These are phyloP conservation scores for Calonectria honghensis DNA, from an alignment of 2,329 filamentous ascomycete genomes.

Conservation along the genomic window DNA sequence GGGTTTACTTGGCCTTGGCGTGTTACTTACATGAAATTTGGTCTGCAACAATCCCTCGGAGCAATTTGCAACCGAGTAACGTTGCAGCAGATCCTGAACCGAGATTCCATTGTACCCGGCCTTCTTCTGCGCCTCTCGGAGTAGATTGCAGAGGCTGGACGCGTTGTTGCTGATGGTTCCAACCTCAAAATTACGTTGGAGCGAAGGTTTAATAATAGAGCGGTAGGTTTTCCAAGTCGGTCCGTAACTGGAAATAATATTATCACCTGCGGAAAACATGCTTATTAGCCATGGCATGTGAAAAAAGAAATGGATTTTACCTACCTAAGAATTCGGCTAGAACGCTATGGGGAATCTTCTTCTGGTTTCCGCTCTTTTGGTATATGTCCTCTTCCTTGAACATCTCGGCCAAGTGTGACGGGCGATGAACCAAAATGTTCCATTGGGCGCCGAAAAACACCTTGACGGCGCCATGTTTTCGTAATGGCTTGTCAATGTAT, in stretches of 20 bases:
- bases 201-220: conserved; percentile 60
- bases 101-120: neutral
- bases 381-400: conserved; percentile 19
- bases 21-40: neutral
- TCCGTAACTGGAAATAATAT: conserved; percentile 63
- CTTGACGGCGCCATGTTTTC: conserved; percentile 12
- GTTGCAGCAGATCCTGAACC: neutral
- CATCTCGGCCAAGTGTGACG: conserved; percentile 15
- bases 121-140: neutral
- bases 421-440: conserved; percentile 13
- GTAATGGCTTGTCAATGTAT: conserved; percentile 9
- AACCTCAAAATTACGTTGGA: conserved; percentile 56
- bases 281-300: neutral
- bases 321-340: conserved; percentile 1
- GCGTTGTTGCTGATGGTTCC: conserved; percentile 42
- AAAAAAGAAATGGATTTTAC: neutral
- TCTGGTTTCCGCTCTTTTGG: conserved; percentile 15
- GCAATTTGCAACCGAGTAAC: conserved; percentile 17
- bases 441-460: conserved; percentile 16
- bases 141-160: neutral
- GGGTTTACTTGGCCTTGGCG: neutral
- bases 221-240: conserved; percentile 60
- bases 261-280: conserved; percentile 50
- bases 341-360: conserved; percentile 16
- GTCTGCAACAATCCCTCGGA: neutral